These are phyloP conservation scores for Purpureocillium takamizusanense DNA, from an alignment of 2,329 filamentous ascomycete genomes.

Conservation along the genomic window DNA sequence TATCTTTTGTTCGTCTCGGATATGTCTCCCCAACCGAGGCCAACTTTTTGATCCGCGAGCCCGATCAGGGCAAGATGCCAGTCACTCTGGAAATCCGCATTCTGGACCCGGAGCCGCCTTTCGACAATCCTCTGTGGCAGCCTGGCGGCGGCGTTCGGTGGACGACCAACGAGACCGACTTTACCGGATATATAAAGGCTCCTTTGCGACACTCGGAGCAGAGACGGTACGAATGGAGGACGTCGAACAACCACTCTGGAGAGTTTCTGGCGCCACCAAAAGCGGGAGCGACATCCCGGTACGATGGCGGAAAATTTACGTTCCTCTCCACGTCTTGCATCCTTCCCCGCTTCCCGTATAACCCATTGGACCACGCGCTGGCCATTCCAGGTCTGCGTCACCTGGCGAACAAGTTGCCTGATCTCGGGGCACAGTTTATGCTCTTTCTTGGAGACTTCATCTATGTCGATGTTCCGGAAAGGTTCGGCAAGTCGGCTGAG, in stretches of 20 bases:
- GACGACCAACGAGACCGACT: conserved; percentile 73
- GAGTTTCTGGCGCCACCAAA: conserved; percentile 71
- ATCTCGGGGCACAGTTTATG: conserved; percentile 68
- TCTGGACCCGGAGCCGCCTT: conserved; percentile 39
- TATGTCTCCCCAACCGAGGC: conserved; percentile 77
- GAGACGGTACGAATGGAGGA: conserved; percentile 71
- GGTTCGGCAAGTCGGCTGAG: conserved; percentile 61
- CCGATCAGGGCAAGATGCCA: conserved; percentile 64
- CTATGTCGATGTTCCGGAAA: conserved; percentile 79
- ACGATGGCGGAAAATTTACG: conserved; percentile 64
- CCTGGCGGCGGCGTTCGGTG: conserved; percentile 53
- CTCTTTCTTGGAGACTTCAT: conserved; percentile 83
- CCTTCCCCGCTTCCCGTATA: conserved; percentile 85
- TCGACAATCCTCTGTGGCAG: conserved; percentile 57
- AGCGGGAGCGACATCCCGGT: conserved; percentile 51
- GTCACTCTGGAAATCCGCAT: conserved; percentile 60
- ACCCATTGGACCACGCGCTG: conserved; percentile 71
- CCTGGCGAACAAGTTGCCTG: conserved; percentile 63
- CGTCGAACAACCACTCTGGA: conserved; percentile 81
- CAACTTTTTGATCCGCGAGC: conserved; percentile 76
- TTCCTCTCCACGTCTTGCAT: conserved; percentile 93
- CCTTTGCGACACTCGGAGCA: conserved; percentile 56
- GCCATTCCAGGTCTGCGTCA: conserved; percentile 72
- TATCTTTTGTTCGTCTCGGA: conserved; percentile 80
- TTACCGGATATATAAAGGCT: conserved; percentile 62